Conservation (phyloP, 225 moss, liverwort and hornwort genomes). For the Pleurozium schreberi region DNA sequence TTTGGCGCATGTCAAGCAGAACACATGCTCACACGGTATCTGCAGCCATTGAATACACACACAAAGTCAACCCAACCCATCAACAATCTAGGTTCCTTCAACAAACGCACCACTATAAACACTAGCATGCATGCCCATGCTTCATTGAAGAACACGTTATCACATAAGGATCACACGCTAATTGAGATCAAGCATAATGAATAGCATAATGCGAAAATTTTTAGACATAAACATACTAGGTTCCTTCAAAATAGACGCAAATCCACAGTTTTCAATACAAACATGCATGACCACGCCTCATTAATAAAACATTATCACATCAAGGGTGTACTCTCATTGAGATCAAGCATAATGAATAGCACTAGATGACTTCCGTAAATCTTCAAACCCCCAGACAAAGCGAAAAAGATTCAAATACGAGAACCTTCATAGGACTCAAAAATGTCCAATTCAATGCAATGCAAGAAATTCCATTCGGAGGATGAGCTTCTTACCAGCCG, state of each 20-base stretch:
- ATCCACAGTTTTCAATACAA: neutral
- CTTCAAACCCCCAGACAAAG: neutral
- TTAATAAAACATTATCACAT: neutral
- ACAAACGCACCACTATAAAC: neutral
- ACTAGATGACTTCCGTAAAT: neutral
- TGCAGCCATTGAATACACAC: slow-evolving; percentile 21
- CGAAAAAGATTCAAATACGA: neutral
- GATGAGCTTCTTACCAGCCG: slow-evolving; percentile 50
- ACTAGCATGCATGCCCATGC: neutral
- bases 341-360: neutral
- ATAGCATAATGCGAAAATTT: neutral
- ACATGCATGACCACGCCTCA: neutral
- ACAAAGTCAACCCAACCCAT: neutral
- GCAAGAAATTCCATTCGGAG: neutral
- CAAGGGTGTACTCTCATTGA: neutral
- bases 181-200: neutral
- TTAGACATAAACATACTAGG: neutral
- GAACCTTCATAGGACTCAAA: neutral
- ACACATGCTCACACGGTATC: slow-evolving; percentile 96
- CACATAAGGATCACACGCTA: neutral
- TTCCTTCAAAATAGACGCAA: neutral
- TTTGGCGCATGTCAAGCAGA: slow-evolving; percentile 89
- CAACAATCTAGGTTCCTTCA: neutral
- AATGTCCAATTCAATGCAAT: neutral
- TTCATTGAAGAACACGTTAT: neutral